phyloP scores from a whole-genome alignment of 2,329 filamentous ascomycete species.

The Nemania diffusa region DNA sequence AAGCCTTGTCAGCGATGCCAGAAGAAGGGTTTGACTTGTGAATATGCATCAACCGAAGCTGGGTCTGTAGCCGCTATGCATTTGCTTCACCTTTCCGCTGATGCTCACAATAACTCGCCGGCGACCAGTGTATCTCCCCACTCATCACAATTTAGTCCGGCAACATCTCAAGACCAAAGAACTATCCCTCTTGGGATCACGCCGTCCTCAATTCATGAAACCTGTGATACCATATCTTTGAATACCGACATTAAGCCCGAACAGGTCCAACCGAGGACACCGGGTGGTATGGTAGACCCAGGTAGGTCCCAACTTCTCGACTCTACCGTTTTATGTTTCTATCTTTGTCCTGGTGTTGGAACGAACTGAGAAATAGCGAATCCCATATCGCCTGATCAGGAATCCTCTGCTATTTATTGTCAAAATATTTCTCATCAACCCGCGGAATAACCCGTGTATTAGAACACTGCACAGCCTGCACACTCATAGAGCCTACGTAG shows the following conservation, averaged over 20 bases:
- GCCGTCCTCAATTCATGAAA: constrained; percentile 42
- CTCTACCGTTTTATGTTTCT: background rate
- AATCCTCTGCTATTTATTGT: background rate
- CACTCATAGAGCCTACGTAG: background rate
- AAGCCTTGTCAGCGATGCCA: constrained; percentile 65
- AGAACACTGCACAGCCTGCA: background rate
- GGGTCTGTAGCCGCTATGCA: constrained; percentile 57
- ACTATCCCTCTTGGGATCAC: constrained; percentile 21
- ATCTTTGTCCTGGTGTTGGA: background rate
- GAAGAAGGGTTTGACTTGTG: constrained; percentile 59
- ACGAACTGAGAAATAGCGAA: background rate
- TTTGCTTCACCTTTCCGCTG: constrained; percentile 56
- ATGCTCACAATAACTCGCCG: constrained; percentile 44
- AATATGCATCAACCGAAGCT: constrained; percentile 52
- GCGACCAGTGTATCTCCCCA: constrained; percentile 28
- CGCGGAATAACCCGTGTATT: background rate
- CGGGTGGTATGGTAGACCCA: constrained; percentile 50
- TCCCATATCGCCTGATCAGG: background rate
- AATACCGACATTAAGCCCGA: constrained; percentile 48
- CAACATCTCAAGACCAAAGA: constrained; percentile 40
- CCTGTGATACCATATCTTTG: constrained; percentile 44
- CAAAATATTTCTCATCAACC: background rate
- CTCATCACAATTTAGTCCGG: constrained; percentile 21
- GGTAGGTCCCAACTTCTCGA: constrained; percentile 32
- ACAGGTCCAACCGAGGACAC: constrained; percentile 50